Evolutionary conservation across 2,329 filamentous ascomycete genomes (phyloP), one percentile per base, ranked within the genome.

Genomic region (Dactylella cylindrospora): DNA sequence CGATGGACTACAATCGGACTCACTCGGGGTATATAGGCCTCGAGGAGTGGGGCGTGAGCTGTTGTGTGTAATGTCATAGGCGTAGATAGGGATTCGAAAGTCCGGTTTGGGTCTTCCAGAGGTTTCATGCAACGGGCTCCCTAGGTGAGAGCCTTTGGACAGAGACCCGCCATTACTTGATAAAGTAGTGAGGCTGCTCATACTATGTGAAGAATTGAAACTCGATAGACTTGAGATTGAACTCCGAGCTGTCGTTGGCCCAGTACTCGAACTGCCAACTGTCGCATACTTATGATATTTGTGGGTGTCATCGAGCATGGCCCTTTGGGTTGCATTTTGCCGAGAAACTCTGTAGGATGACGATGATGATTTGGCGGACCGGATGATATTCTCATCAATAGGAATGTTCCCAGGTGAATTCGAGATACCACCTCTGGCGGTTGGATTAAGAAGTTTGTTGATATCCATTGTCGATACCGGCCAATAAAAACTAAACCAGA

Each of bases 231-330:
- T 61, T 19, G 55, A 61, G 36, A 61, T 61, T 28, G 55, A 61
- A 38, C 55, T 61, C 23, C 55, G 47, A 43, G 55, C 55, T 20
- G 55, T 61, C 55, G 53, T 61, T 35, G 47, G 53, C 29, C 55
- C 55, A 36, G 46, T 49, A 43, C 40, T 61, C n/a, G 55, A 53
- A 43, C 55, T 61, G 28, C 55, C 47, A 36, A 61, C 47, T 12
- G 55, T 61, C 33, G 55, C 55, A 43, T 61, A 61, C 31, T 61
- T 61, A 43, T 61, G 47, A 29, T 61, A 47, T 36, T 49, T 53
- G 32, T 61, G 47, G 28, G 52, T 49, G 13, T 61, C 55, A 17
- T 35, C 7, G 23, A 29, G 10, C 15, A 43, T 47, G 12, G 47
- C 35, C 32, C 55, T 61, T 12, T 33, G 47, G 22, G 47, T 35